Evolutionary conservation across 1,139 yeast species (phyloP), one percentile per base, ranked within the genome.

Genomic region (Kodamaea sp.): DNA sequence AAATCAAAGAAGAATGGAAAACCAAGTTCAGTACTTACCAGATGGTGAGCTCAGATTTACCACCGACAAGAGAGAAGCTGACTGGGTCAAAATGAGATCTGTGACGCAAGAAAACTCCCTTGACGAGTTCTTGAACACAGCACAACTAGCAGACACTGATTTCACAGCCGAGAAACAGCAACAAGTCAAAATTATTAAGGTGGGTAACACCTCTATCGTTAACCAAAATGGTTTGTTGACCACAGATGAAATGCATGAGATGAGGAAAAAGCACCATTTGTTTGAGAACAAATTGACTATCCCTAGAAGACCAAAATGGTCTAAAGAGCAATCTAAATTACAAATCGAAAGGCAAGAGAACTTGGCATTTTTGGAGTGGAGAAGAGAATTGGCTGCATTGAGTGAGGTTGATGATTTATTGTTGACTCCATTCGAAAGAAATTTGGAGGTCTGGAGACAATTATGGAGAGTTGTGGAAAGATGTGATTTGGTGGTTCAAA

Each of bases 381-480:
- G 98, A 66, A 75, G 97, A 55, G 80, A 81, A 29, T 71, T 94
- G 43, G 98, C 98, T 0, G 63, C 74, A 28, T 70, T 94, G 40
- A 94, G 94, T 42, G 96, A 92, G 55, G 75, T 73, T 43, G 78
- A 77, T 46, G 96, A 92, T 57, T 69, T 94, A 50, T 68, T 90
- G 43, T 73, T 94, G 59, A 94, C 99, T 0, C 99, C 99, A 2
- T 94, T 92, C 57, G 99, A 94, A 66, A 78, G 98, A 63, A 94
- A 94, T 57, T 72, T 94, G 48, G 97, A 92, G 68, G 97, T 94
- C 41, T 94, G 99, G 99, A 81, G 94, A 58, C 99, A 94, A 63
- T 69, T 94, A 48, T 94, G 99, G 99, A 76, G 99, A 64, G 99
- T 94, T 33, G 88, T 90, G 12, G 99, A 94, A 59, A 77, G 98